Evolutionary conservation across 176 grass and related monocot genomes (phyloP).

Genomic region (Typha latifolia): DNA sequence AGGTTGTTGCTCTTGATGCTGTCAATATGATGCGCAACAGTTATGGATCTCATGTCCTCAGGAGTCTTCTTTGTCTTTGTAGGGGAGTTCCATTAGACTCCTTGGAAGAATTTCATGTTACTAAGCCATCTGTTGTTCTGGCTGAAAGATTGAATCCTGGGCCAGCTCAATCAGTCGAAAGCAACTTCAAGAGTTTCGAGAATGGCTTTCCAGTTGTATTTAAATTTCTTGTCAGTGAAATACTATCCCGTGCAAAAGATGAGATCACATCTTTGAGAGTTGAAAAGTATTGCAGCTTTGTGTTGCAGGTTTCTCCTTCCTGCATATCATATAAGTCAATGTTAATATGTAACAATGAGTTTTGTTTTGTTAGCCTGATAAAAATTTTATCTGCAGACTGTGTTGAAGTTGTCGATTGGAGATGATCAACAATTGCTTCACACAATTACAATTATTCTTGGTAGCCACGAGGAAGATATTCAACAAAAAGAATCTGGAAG

Average conservation of each 20-base stretch:
- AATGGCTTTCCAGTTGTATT: slow-evolving; percentile 48
- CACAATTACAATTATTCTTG: slow-evolving; percentile 61
- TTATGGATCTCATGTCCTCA: slow-evolving; percentile 88
- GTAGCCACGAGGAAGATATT: slow-evolving; percentile 27
- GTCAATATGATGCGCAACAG: slow-evolving; percentile 60
- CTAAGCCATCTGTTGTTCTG: slow-evolving; percentile 58
- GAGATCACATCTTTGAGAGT: slow-evolving; percentile 46
- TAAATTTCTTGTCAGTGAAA: slow-evolving; percentile 56
- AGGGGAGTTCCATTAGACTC: slow-evolving; percentile 60
- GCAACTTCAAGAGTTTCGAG: slow-evolving; percentile 28
- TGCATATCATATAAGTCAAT: not conserved
- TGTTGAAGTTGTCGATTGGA: slow-evolving; percentile 58
- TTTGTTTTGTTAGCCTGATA: slow-evolving; percentile 11
- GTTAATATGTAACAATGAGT: not conserved
- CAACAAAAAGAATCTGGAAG: slow-evolving; percentile 24
- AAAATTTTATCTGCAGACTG: slow-evolving; percentile 35
- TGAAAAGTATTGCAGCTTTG: slow-evolving; percentile 85
- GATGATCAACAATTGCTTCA: slow-evolving; percentile 48
- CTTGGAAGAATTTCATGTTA: slow-evolving; percentile 64
- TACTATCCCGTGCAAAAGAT: slow-evolving; percentile 48
- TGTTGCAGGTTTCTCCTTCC: slow-evolving; percentile 56
- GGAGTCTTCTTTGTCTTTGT: slow-evolving; percentile 79
- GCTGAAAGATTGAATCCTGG: slow-evolving; percentile 52
- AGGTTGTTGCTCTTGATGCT: slow-evolving; percentile 58
- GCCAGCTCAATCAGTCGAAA: slow-evolving; percentile 29